These are phyloP conservation scores for Meira miltonrushii DNA, from an alignment of 1,284 basidiomycete species.

Conservation along the genomic window DNA sequence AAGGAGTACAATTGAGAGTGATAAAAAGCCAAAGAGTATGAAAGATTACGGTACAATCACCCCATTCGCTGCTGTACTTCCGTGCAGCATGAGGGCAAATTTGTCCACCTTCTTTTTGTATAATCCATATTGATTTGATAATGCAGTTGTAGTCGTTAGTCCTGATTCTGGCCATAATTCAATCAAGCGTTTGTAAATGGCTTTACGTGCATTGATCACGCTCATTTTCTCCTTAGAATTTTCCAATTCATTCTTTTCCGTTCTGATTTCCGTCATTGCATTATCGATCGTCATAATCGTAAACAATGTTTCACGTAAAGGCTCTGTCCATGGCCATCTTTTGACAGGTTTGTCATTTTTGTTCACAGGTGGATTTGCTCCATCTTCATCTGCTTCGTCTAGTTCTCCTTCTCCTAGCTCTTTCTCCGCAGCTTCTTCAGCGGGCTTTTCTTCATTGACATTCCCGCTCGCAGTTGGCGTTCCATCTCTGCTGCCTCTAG, in stretches of 20 bases:
- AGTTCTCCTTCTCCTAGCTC: conserved; percentile 1
- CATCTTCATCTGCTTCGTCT: conserved; percentile 4
- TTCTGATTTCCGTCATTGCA: conserved; percentile 45
- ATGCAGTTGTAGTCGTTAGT: conserved; percentile 45
- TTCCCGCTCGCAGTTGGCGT: background rate
- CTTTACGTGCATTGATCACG: conserved; percentile 47
- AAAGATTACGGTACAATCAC: no score
- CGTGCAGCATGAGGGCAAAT: background rate
- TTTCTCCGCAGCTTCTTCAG: background rate
- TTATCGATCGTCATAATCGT: conserved; percentile 45
- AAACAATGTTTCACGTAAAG: conserved; percentile 45
- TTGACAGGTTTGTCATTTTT: conserved; percentile 22
- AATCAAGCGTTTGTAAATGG: conserved; percentile 43
- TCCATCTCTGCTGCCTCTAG: background rate
- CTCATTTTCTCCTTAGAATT: conserved; percentile 37
- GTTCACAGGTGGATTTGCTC: background rate
- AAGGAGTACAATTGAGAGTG: no score
- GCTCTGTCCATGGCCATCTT: conserved; percentile 46
- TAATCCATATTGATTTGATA: conserved; percentile 22
- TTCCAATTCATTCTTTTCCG: conserved; percentile 47
- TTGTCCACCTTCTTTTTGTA: conserved; percentile 9
- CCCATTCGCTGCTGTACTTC: no score
- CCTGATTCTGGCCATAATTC: conserved; percentile 41
- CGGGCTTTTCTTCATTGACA: background rate
- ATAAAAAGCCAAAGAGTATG: no score